A percentile compares a stretch with the other conserved stretches of the same genome.
phyloP scores from a whole-genome alignment of 306 rosid species.

The Crotalaria pallida region DNA sequence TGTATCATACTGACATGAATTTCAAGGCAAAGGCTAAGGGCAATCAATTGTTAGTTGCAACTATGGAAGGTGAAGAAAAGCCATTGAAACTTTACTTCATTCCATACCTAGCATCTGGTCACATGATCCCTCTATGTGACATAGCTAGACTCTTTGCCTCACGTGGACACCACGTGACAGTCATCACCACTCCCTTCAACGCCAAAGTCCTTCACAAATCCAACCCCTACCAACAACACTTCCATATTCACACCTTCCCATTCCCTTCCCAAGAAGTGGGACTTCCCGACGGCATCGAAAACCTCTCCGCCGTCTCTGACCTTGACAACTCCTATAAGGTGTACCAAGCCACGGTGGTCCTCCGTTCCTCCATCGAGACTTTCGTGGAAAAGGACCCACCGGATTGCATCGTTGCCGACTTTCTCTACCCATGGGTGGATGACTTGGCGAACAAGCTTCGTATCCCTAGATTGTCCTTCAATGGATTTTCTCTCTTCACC shows the following conservation, averaged over 20 bases:
- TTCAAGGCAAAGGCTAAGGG: too few relatives aligned
- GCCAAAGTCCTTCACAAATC: constrained; percentile 17
- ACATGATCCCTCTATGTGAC: constrained; percentile 29
- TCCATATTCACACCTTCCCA: background rate
- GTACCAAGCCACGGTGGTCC: background rate
- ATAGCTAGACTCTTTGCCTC: constrained; percentile 31
- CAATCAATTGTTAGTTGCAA: too few relatives aligned
- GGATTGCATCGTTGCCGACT: constrained; percentile 20
- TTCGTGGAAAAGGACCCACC: constrained; percentile 15
- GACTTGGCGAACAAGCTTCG: constrained; percentile 12
- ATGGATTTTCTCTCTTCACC: constrained; percentile 7
- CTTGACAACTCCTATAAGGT: background rate
- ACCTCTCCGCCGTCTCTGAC: background rate
- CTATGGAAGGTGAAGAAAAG: background rate
- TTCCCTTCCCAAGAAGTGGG: constrained; percentile 21
- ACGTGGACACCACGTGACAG: constrained; percentile 31
- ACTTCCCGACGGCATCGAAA: constrained; percentile 21
- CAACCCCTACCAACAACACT: background rate
- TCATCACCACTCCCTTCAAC: constrained; percentile 35
- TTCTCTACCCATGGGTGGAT: constrained; percentile 20
- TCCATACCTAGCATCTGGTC: constrained; percentile 23
- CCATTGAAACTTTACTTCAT: constrained; percentile 26
- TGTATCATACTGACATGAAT: too few relatives aligned
- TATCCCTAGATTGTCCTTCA: constrained; percentile 30
- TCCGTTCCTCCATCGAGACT: background rate